phyloP scores from a whole-genome alignment of 2,329 filamentous ascomycete genomes.

The Calcarisporium arbuscula region DNA sequence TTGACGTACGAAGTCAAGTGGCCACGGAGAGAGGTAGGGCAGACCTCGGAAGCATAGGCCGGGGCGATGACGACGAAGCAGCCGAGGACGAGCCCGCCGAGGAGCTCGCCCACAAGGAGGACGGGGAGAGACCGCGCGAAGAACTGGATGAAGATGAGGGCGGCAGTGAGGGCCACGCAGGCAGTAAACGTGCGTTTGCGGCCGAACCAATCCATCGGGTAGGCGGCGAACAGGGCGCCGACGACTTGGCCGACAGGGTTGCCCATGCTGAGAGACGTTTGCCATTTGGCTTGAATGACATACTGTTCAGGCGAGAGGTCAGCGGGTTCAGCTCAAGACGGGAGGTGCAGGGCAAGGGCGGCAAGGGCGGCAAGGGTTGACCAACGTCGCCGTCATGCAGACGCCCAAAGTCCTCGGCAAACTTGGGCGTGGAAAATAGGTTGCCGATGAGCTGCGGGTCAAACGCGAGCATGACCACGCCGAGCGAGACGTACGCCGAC shows the following conservation, averaged over 20 bases:
- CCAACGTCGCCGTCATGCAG: conserved; percentile 28
- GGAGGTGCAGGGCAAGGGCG: no score
- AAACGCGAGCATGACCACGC: conserved; percentile 57
- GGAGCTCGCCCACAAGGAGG: conserved; percentile 37
- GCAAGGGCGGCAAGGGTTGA: conserved; percentile 2
- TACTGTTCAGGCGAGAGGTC: conserved; percentile 14
- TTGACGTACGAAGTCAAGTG: conserved; percentile 36
- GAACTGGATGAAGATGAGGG: conserved; percentile 25
- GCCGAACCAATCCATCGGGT: conserved; percentile 30
- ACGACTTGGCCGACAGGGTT: conserved; percentile 52
- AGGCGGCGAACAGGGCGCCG: conserved; percentile 43
- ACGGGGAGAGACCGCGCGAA: conserved; percentile 28
- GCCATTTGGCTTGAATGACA: conserved; percentile 36
- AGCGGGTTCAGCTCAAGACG: not conserved
- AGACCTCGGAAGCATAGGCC: conserved; percentile 38
- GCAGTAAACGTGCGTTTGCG: conserved; percentile 45
- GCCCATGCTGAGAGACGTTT: conserved; percentile 43
- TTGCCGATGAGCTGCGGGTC: conserved; percentile 59
- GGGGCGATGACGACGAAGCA: conserved; percentile 36
- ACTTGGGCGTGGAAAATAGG: conserved; percentile 54
- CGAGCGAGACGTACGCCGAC: conserved; percentile 54
- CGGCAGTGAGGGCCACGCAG: conserved; percentile 28
- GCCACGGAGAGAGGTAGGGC: conserved; percentile 32
- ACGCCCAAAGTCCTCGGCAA: conserved; percentile 50
- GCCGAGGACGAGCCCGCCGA: conserved; percentile 38